phyloP scores from a whole-genome alignment of 2,329 filamentous ascomycete genomes.

The Beauveria pseudobassiana region DNA sequence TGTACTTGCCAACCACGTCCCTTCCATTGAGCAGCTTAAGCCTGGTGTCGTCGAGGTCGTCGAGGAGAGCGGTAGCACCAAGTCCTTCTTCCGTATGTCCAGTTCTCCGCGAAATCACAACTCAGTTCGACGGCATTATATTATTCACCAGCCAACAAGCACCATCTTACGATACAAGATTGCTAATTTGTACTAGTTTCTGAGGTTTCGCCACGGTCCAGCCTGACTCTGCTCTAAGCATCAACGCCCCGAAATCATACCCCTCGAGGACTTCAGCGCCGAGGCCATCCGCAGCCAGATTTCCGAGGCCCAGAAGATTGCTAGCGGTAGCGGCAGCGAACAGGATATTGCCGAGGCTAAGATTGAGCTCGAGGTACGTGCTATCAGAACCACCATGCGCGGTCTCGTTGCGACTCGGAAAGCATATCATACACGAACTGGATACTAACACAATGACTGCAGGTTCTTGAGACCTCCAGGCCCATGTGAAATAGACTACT shows the following conservation, averaged over 20 bases:
- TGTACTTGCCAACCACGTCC: conserved; percentile 98
- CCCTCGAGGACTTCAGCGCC: conserved; percentile 88
- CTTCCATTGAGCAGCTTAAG: conserved; percentile 97
- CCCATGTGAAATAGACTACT: conserved; percentile 69
- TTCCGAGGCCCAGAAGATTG: conserved; percentile 92
- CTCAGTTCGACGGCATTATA: not conserved
- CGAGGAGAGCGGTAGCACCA: conserved; percentile 81
- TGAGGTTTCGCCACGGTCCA: conserved; percentile 93
- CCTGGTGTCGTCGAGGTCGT: conserved; percentile 91
- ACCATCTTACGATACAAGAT: not conserved
- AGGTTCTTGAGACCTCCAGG: conserved; percentile 83
- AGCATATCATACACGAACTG: not conserved
- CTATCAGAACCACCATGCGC: not conserved
- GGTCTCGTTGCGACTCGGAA: not conserved
- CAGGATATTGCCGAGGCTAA: conserved; percentile 97
- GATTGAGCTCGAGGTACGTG: conserved; percentile 89
- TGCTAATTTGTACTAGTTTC: conserved; percentile 55
- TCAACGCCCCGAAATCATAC: conserved; percentile 96
- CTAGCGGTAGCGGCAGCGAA: conserved; percentile 83
- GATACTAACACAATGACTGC: conserved; percentile 27
- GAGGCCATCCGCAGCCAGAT: conserved; percentile 88
- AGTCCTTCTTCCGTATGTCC: conserved; percentile 93
- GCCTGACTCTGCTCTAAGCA: conserved; percentile 89
- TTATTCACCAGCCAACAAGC: not conserved
- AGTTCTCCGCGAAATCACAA: not conserved